These are phyloP conservation scores for Fomes fomentarius DNA, from an alignment of 1,284 basidiomycete genomes.

Conservation along the genomic window DNA sequence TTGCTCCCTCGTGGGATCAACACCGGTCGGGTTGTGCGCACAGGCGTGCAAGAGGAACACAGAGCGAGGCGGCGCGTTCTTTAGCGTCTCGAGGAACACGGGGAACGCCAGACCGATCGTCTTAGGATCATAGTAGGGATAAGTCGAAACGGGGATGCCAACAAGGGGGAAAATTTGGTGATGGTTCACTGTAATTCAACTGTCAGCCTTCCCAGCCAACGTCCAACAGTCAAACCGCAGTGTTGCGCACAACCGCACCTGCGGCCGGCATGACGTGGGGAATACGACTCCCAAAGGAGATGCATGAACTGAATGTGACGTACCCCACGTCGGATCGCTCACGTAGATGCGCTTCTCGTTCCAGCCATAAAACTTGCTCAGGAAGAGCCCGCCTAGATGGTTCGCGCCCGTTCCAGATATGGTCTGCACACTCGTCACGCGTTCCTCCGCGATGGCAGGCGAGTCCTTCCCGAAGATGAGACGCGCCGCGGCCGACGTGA, in stretches of 20 bases:
- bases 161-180: conserved; percentile 87
- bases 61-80: conserved; percentile 71
- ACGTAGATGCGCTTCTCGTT: conserved; percentile 75
- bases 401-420: conserved; percentile 97
- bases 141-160: conserved; percentile 79
- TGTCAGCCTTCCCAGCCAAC: conserved; percentile 5
- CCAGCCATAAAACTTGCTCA: conserved; percentile 82
- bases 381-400: conserved; percentile 89
- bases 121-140: conserved; percentile 90
- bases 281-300: neutral
- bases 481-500: conserved; percentile 78
- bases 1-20: conserved; percentile 90
- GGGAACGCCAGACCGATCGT: conserved; percentile 88
- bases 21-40: conserved; percentile 96
- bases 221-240: conserved; percentile 10
- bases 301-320: conserved; percentile 37
- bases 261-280: neutral
- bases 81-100: conserved; percentile 71
- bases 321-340: conserved; percentile 94
- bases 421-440: conserved; percentile 83
- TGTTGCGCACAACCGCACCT: neutral
- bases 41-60: conserved; percentile 92
- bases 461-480: conserved; percentile 82
- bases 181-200: conserved; percentile 74
- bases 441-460: conserved; percentile 70